phyloP scores from a whole-genome alignment of 306 rosid genomes.

The Acacia confusa region DNA sequence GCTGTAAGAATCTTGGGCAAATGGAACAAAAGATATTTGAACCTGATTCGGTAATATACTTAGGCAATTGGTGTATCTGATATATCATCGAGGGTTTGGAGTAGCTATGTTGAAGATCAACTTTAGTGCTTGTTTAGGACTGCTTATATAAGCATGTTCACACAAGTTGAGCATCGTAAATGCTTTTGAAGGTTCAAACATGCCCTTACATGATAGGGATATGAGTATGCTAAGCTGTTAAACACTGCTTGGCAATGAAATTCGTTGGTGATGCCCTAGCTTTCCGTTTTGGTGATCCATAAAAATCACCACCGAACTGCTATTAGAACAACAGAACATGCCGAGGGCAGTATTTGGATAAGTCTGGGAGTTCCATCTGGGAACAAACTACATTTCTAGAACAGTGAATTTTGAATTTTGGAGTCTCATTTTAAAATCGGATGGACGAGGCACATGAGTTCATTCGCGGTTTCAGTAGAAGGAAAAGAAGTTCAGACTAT shows the following conservation, averaged over 20 bases:
- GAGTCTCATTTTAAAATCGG: background rate
- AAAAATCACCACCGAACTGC: background rate
- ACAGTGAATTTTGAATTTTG: background rate
- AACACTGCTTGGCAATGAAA: background rate
- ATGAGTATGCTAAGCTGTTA: background rate
- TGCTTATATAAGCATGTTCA: too few relatives aligned
- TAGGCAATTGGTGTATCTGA: background rate
- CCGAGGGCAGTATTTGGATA: background rate
- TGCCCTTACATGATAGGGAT: background rate
- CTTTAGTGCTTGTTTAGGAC: too few relatives aligned
- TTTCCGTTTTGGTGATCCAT: background rate
- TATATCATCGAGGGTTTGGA: background rate
- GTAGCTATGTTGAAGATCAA: background rate
- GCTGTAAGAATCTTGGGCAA: background rate
- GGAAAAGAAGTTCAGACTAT: background rate
- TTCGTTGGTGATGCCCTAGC: background rate
- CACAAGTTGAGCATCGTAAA: too few relatives aligned
- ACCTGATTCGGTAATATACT: constrained; percentile 1
- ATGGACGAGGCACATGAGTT: background rate
- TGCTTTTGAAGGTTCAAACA: too few relatives aligned
- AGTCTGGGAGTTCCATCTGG: background rate
- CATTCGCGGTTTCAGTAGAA: background rate
- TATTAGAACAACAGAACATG: background rate
- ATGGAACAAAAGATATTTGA: background rate
- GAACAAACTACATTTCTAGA: background rate